Percentiles rank a stretch among this genome's conserved stretches.
These are phyloP conservation scores for Chytriomyces hyalinus DNA, from an alignment of 192 early-diverging fungal species.

Conservation along the genomic window DNA sequence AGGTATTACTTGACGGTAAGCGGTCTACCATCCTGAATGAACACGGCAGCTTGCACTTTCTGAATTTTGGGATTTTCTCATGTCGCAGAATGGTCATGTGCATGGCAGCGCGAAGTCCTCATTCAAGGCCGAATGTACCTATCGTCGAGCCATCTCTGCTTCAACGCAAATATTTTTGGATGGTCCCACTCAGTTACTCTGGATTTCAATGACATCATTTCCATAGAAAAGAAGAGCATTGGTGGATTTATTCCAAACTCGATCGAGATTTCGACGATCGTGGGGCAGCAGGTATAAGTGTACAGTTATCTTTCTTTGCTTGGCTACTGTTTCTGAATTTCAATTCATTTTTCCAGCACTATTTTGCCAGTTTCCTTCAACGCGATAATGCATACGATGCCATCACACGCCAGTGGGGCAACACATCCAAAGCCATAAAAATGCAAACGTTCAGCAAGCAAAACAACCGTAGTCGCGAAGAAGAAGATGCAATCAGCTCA, in stretches of 20 bases:
- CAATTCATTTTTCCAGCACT: slow-evolving; percentile 34
- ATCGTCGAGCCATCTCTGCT: slow-evolving; percentile 42
- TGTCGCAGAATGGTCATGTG: slow-evolving; percentile 50
- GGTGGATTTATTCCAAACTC: slow-evolving; percentile 55
- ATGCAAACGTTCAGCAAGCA: slow-evolving; percentile 36
- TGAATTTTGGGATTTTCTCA: neutral
- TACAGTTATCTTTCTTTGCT: neutral
- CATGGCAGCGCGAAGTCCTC: slow-evolving; percentile 57
- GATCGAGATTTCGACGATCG: slow-evolving; percentile 46
- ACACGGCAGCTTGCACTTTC: neutral
- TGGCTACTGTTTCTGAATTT: neutral
- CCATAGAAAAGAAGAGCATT: slow-evolving; percentile 50
- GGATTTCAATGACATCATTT: slow-evolving; percentile 45
- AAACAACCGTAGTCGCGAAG: neutral
- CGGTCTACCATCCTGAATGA: neutral
- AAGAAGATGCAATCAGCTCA: slow-evolving; percentile 9
- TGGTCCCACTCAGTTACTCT: slow-evolving; percentile 47
- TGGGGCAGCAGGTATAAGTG: slow-evolving; percentile 23
- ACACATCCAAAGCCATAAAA: slow-evolving; percentile 26
- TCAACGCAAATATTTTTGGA: slow-evolving; percentile 55
- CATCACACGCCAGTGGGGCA: slow-evolving; percentile 42
- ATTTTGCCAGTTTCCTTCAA: slow-evolving; percentile 53
- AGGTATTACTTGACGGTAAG: slow-evolving; percentile 48
- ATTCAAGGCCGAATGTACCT: slow-evolving; percentile 58
- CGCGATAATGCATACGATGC: slow-evolving; percentile 41